Evolutionary conservation across 139 green algal genomes (phyloP), one percentile per base, ranked within the genome.

Genomic region (Marvania coccoides): DNA sequence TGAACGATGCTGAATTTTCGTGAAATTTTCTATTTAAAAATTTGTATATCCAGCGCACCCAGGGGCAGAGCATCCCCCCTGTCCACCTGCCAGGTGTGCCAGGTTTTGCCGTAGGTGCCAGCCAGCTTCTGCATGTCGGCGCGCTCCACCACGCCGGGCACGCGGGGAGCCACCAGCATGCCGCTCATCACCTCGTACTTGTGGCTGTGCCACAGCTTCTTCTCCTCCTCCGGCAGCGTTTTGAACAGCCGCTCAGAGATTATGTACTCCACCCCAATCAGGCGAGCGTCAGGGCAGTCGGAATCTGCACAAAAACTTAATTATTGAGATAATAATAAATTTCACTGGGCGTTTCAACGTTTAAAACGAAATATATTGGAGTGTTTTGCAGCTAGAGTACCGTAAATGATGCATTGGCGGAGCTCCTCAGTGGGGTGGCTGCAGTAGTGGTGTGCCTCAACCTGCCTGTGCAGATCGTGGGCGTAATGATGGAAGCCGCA

Each of bases 181-280:
- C 74, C 82, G 14, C 69, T 80, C 37, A 51, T 37, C 3, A 93
- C 81, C 76, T 91, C 85, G 57, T 86, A 90, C 53, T 75, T 66
- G 67, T 93, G 86, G 53, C 71, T 84, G 76, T 93, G 86, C 86
- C 86, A 94, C 46, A 74, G 82, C 31, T 76, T 74, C 75, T 84
- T 87, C 67, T 93, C 86, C 29, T 93, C 86, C n/a, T 69, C 61
- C 0, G 86, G 83, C 57, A 93, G 75, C 28, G 46, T 59, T 47
- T 73, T 63, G 66, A 82, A 92, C 29, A 91, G 64, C 8, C 71
- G 42, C 13, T 78, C 62, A 6, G 40, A 71, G 63, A 92, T 85
- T 61, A 92, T 87, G 83, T 91, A 92, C 66, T 92, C 83, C 13
- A 91, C 66, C 38, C 81, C 79, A 40, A 87, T 87, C 47, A 92